A percentile compares a stretch with the other conserved stretches of the same genome.
These are phyloP conservation scores for Penicillium fimorum DNA, from an alignment of 495 filamentous ascomycete species.

Conservation along the genomic window DNA sequence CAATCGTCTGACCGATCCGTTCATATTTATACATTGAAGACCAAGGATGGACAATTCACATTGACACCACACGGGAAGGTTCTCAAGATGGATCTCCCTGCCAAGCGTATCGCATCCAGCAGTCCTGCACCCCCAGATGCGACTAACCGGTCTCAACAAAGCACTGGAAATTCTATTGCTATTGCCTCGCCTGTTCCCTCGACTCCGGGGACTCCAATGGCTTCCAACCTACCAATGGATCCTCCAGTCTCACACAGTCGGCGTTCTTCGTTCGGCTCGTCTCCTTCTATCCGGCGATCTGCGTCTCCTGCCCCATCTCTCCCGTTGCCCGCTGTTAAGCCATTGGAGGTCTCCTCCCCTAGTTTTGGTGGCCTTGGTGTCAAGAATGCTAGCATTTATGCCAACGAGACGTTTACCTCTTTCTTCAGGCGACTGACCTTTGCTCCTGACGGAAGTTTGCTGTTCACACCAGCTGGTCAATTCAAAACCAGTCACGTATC, in stretches of 20 bases:
- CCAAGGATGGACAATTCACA: conserved; percentile 93
- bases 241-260: conserved; percentile 88
- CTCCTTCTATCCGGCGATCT: conserved; percentile 77
- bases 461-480: conserved; percentile 95
- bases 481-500: conserved; percentile 78
- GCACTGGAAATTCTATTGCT: conserved; percentile 55
- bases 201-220: conserved; percentile 91
- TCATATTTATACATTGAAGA: conserved; percentile 93
- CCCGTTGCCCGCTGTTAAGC: conserved; percentile 95
- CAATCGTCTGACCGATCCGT: conserved; percentile 98
- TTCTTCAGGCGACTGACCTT: conserved; percentile 96
- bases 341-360: conserved; percentile 82
- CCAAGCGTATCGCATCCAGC: conserved; percentile 82
- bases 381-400: conserved; percentile 86
- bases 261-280: conserved; percentile 92
- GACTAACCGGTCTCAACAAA: conserved; percentile 53
- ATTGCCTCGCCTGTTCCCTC: conserved; percentile 85
- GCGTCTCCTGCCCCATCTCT: conserved; percentile 94
- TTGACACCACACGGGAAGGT: conserved; percentile 74
- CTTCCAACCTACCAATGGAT: conserved; percentile 91
- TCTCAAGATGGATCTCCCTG: conserved; percentile 86
- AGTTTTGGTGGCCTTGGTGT: conserved; percentile 61
- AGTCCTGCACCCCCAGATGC: conserved; percentile 91
- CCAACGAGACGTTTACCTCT: conserved; percentile 95
- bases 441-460: conserved; percentile 88